Base-by-base conservation (phyloP, 2,329 filamentous ascomycete species). In the Colletotrichum sp. region DNA sequence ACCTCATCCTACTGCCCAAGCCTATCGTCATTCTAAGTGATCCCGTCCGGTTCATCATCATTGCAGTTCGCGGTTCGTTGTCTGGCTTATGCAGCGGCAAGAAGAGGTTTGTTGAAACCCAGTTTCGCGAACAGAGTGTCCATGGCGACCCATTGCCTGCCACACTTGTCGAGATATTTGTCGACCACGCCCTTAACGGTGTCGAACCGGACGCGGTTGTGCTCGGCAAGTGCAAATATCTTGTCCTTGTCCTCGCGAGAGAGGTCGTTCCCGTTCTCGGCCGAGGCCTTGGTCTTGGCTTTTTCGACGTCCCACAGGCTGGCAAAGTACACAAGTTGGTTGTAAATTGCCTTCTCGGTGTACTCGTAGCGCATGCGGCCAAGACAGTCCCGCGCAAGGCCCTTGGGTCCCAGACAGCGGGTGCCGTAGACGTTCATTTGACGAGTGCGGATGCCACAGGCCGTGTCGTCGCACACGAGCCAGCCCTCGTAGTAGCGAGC, bases 361-460 rank as follows among this genome's bases (percentile, higher is more conserved):
- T 94, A 93, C 84, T 97, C 95, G 82, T 96, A 98, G 27, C 90
- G 87, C 96, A 99, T 98, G 64, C 91, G 91, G 24, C 97, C 97
- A 6, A 92, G 86, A 82, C 97, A 99, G 69, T 95, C 96, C 70
- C 92, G 90, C 0, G 94, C 96, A 5, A 97, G 92, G 3, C 96
- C 95, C 77, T 93, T 93, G 18, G 96, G 95, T 0, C 97, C 97
- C 8, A 98, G 88, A 82, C 97, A 99, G 64, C 95, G 92, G 74
- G 93, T 92, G 59, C 97, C 97, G 82, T 98, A 98, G 51, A 99
- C 97, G 78, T 92, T 94, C 88, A 98, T 96, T 82, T 98, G 95
- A 63, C 96, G 91, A 3, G 97, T 98, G 70, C 95, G 93, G 80
- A 92, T 94, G 33, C 93, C 94, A 83, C 97, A 99, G 38, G 94